These are phyloP conservation scores for Nemophila menziesii DNA, from an alignment of 257 asterid genomes.

Conservation along the genomic window DNA sequence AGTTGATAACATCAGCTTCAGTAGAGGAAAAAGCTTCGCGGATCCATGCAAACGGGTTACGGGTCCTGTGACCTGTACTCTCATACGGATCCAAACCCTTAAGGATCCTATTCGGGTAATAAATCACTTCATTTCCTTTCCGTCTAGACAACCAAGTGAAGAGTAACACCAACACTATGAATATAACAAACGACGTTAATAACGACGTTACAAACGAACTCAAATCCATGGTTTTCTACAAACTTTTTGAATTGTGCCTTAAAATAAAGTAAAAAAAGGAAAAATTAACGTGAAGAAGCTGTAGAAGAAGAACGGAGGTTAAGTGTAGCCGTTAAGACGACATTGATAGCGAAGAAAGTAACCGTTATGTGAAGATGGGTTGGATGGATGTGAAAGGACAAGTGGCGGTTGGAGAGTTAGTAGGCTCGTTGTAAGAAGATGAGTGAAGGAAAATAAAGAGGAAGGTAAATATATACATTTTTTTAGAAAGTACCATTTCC, in stretches of 20 bases:
- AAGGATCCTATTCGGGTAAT: conserved; percentile 74
- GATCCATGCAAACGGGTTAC: conserved; percentile 86
- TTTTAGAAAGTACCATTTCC: too few relatives aligned
- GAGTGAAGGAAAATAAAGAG: too few relatives aligned
- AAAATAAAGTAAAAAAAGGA: too few relatives aligned
- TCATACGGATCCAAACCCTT: conserved; percentile 69
- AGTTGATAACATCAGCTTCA: conserved; percentile 60
- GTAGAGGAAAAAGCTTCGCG: conserved; percentile 63
- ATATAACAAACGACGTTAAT: conserved; percentile 64
- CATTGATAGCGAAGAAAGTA: conserved; percentile 10
- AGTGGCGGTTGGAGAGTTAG: too few relatives aligned
- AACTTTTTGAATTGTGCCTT: too few relatives aligned
- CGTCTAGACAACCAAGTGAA: conserved; percentile 70
- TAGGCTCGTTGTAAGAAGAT: too few relatives aligned
- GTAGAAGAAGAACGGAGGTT: too few relatives aligned
- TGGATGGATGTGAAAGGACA: background rate
- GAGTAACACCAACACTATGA: conserved; percentile 47
- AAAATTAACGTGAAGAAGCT: too few relatives aligned
- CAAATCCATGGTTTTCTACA: conserved; percentile 45
- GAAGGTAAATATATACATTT: too few relatives aligned
- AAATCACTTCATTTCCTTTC: conserved; percentile 51
- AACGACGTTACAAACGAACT: conserved; percentile 72
- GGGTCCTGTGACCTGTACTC: conserved; percentile 19
- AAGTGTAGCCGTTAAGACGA: conserved; percentile 8
- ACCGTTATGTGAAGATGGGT: conserved; percentile 1